phyloP scores from a whole-genome alignment of 2,329 filamentous ascomycete species.

The Claviceps capensis region DNA sequence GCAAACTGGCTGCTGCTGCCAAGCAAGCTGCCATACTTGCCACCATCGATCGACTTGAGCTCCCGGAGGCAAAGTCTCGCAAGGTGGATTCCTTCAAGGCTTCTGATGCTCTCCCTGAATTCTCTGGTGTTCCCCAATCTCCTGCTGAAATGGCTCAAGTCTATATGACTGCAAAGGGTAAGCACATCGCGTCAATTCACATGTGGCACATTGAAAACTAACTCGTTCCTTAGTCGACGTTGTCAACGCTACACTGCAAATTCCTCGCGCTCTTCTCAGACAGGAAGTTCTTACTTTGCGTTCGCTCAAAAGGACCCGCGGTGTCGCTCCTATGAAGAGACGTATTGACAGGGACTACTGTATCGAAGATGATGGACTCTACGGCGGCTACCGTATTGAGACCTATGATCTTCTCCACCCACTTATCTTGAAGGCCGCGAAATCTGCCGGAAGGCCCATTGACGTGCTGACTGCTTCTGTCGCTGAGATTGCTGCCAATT shows the following conservation, averaged over 20 bases:
- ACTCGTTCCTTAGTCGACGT: conserved; percentile 12
- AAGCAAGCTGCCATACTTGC: neutral
- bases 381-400: conserved; percentile 14
- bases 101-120: neutral
- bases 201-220: neutral
- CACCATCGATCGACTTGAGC: neutral
- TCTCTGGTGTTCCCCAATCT: conserved; percentile 2
- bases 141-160: conserved; percentile 4
- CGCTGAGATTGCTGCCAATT: conserved; percentile 10
- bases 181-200: conserved; percentile 1
- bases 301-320: conserved; percentile 4
- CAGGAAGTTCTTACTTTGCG: conserved; percentile 1
- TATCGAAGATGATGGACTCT: conserved; percentile 6
- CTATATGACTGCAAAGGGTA: conserved; percentile 18
- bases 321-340: conserved; percentile 17
- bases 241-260: conserved; percentile 8
- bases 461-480: conserved; percentile 15
- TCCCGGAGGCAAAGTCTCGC: conserved; percentile 5
- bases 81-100: neutral
- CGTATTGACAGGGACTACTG: conserved; percentile 8
- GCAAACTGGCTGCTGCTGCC: neutral
- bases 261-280: neutral
- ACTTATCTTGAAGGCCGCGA: conserved; percentile 12
- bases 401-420: conserved; percentile 14
- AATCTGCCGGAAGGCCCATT: conserved; percentile 11